A percentile compares a stretch with the other conserved stretches of the same genome.
These are phyloP conservation scores for Penicillium lagena DNA, from an alignment of 495 filamentous ascomycete species.

Conservation along the genomic window DNA sequence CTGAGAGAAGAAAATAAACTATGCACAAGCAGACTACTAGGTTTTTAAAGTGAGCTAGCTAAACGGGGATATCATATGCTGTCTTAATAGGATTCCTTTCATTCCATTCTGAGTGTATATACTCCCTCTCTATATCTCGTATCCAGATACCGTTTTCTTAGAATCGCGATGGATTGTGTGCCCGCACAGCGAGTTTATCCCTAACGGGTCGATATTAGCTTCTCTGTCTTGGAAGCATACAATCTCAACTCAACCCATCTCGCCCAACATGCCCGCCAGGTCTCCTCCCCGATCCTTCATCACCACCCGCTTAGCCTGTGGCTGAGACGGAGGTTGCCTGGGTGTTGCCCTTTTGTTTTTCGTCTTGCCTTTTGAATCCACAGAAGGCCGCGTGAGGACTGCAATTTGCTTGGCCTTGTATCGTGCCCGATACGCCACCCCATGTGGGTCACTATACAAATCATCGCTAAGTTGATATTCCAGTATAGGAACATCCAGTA, in stretches of 20 bases:
- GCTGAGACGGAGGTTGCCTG: background rate
- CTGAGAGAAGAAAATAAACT: no score
- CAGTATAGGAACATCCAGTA: background rate
- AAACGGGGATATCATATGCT: no score
- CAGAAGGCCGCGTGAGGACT: slow-evolving; percentile 1
- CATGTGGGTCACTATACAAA: background rate
- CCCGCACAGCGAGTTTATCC: no score
- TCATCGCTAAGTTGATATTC: slow-evolving; percentile 1
- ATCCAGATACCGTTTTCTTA: no score
- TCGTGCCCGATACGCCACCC: background rate
- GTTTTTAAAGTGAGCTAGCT: no score
- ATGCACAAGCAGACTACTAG: no score
- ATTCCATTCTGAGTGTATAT: no score
- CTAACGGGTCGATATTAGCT: no score
- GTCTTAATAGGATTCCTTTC: no score
- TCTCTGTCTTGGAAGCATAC: no score
- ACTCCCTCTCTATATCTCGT: no score
- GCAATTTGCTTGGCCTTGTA: slow-evolving; percentile 3
- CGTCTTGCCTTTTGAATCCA: slow-evolving; percentile 3
- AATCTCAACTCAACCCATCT: background rate
- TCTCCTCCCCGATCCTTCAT: slow-evolving; percentile 20
- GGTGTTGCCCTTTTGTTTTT: slow-evolving; percentile 1
- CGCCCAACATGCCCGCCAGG: slow-evolving; percentile 11
- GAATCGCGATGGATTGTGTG: no score
- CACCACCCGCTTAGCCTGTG: slow-evolving; percentile 4